phyloP scores from a whole-genome alignment of 345 rosid genomes.

The Hirschfeldia incana region DNA sequence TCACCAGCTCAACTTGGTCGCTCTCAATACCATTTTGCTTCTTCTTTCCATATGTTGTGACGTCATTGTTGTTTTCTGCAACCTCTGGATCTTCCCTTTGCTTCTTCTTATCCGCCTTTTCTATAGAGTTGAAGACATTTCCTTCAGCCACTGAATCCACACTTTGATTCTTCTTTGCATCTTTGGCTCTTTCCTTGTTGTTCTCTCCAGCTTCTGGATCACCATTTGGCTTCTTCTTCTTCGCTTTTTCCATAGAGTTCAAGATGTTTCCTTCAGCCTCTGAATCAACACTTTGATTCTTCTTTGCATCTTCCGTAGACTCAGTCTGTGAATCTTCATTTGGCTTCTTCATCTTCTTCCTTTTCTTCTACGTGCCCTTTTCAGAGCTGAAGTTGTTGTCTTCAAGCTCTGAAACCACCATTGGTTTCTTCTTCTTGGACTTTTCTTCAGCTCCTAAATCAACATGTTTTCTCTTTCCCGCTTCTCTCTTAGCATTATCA shows the following conservation, averaged over 20 bases:
- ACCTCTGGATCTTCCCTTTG: neutral
- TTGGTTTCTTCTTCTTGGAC: slow-evolving; percentile 2
- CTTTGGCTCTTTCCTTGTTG: no score
- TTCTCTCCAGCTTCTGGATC: no score
- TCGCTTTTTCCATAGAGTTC: no score
- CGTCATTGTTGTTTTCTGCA: neutral
- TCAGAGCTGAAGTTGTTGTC: no score
- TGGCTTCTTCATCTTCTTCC: neutral
- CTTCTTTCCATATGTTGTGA: neutral
- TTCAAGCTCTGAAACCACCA: no score
- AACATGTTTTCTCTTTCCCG: slow-evolving; percentile 26
- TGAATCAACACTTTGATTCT: neutral
- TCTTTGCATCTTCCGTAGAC: neutral
- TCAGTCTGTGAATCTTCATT: slow-evolving; percentile 15
- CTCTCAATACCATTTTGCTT: neutral
- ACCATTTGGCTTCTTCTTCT: no score
- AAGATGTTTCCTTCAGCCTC: neutral
- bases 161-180: no score
- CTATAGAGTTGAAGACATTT: no score
- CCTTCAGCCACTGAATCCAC: slow-evolving; percentile 7
- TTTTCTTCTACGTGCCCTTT: no score
- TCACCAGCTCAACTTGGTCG: slow-evolving; percentile 40
- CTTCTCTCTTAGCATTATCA: slow-evolving; percentile 2
- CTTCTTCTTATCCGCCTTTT: neutral
- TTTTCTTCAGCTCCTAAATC: slow-evolving; percentile 22